A percentile compares a stretch with the other conserved stretches of the same genome.
Conservation (phyloP, 148 eudicot genomes). For the Selenicereus undatus region DNA sequence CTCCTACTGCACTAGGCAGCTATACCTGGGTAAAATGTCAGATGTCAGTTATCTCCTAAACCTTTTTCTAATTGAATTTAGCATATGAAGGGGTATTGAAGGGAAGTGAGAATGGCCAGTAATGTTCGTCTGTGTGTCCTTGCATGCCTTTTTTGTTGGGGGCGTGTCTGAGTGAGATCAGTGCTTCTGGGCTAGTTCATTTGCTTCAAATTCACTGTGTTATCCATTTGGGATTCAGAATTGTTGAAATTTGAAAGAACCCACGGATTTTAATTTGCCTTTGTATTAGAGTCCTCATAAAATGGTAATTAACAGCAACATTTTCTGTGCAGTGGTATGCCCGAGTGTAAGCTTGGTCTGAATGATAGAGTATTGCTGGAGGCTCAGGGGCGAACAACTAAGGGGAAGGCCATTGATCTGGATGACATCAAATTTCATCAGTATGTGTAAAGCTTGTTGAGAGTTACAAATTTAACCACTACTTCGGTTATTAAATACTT, state of each 20-base stretch:
- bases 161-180: neutral
- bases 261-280: neutral
- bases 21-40: neutral
- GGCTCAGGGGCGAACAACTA: constrained; percentile 89
- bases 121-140: neutral
- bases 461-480: no score
- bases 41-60: neutral
- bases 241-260: neutral
- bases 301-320: neutral
- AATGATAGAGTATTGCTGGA: constrained; percentile 92
- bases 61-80: neutral
- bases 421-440: constrained; percentile 99
- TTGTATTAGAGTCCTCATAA: neutral
- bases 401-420: constrained; percentile 93
- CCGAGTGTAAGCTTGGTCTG: constrained; percentile 96
- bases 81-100: neutral
- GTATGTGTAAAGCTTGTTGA: no score
- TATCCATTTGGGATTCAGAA: neutral
- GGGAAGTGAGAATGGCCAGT: no score
- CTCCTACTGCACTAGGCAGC: no score
- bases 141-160: neutral
- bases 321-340: constrained; percentile 88
- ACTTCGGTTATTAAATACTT: no score
- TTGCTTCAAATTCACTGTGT: neutral
- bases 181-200: neutral